Base-by-base conservation (phyloP, 2,329 filamentous ascomycete genomes). In the Bipolaris zeicola region DNA sequence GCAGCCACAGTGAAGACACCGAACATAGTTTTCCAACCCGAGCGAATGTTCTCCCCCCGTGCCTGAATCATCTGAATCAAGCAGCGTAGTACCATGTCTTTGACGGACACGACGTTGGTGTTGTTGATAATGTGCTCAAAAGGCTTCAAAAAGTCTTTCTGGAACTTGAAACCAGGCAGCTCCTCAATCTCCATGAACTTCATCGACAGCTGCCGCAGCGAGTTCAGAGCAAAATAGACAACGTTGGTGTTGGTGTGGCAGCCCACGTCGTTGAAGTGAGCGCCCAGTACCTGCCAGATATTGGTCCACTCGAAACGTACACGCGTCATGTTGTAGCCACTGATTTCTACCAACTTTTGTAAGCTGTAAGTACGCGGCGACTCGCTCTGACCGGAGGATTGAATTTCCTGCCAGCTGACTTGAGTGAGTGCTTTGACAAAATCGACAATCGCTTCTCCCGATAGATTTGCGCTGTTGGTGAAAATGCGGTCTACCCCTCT, bases 1-100 rank as follows among this genome's bases (percentile, higher is more conserved):
- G 96, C 95, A 26, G 96, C 95, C 36, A 98, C 92, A 1, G 94
- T 97, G 72, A 99, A 99, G 28, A 97, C 94, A 3, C 94, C 95
- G 77, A 99, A 98, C 94, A 99, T 99, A 18, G 96, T 98, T 73
- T 95, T 89, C 95, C 95, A 99, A 5, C 95, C 95, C 37, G 93
- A 97, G 50, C 94, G 89, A 70, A 99, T 99, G 67, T 98, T 98
- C 76, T 97, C 90, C 5, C 96, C 96, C 55, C 91, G 86, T 31
- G 94, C 93, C 78, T 99, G 95, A 45, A 99, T 96, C 96, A 99
- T 99, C 77, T 99, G 96, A 54, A 97, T 96, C 59, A 99, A 81
- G 73, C 96, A 99, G 41, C 94, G 87, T 22, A 99, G 81, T 43
- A 96, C 92, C 89, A 99, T 94, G 68, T 99, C 95, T 77, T 99